Conservation (phyloP, 1,139 yeast genomes). For the Debaryomyces sp. region DNA sequence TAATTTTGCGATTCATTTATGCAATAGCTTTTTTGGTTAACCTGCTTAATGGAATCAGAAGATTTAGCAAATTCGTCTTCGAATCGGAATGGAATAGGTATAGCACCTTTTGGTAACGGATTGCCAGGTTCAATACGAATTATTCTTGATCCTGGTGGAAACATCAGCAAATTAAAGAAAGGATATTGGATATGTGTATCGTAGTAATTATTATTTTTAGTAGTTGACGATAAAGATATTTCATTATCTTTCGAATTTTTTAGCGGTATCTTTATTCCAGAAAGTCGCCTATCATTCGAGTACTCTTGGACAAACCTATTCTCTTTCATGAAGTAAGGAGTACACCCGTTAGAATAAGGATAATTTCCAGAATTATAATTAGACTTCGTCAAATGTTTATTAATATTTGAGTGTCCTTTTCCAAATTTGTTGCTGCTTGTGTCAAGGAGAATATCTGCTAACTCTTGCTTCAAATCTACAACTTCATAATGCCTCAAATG, state of each 20-base stretch:
- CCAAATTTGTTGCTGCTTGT: background rate
- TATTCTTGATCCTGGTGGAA: constrained; percentile 21
- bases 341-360: background rate
- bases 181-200: background rate
- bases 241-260: background rate
- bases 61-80: constrained; percentile 1
- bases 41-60: background rate
- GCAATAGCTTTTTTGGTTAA: background rate
- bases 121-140: constrained; percentile 27
- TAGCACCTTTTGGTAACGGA: constrained; percentile 29
- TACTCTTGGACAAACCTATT: background rate
- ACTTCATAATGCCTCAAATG: constrained; percentile 9
- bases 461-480: background rate
- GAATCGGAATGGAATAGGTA: constrained; percentile 14
- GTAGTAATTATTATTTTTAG: background rate
- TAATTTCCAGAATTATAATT: background rate
- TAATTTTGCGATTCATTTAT: background rate
- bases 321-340: background rate
- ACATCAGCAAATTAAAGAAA: constrained; percentile 1
- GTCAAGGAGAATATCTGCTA: background rate
- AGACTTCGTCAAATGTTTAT: background rate
- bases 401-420: background rate
- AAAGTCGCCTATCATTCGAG: background rate
- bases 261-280: background rate
- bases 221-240: background rate